phyloP scores from a whole-genome alignment of 148 eudicot genomes.

The Vaccinium myrtillus region DNA sequence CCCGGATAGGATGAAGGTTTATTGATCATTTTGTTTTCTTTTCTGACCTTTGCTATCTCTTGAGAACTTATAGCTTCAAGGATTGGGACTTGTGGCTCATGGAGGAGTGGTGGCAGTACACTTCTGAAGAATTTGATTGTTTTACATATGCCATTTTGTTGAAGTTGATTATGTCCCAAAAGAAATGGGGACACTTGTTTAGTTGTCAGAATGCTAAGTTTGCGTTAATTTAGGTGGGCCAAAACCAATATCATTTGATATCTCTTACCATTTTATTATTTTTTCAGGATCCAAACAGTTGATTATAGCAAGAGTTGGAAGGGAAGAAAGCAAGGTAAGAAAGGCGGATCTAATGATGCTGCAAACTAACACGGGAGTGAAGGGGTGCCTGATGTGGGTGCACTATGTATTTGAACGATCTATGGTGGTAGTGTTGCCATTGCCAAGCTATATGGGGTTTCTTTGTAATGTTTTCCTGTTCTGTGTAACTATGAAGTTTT shows the following conservation, averaged over 20 bases:
- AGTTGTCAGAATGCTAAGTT: background rate
- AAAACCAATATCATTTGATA: background rate
- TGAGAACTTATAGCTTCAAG: background rate
- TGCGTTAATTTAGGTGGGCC: background rate
- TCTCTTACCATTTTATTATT: background rate
- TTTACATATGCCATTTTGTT: background rate
- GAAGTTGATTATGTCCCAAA: background rate
- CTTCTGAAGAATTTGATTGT: background rate
- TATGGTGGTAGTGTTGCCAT: constrained; percentile 26
- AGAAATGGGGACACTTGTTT: background rate
- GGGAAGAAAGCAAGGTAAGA: too few species aligned
- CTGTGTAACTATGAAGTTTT: background rate
- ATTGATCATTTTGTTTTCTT: background rate
- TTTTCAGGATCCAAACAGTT: constrained; percentile 46
- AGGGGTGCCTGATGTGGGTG: constrained; percentile 70
- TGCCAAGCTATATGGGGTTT: constrained; percentile 4
- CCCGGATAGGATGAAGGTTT: background rate
- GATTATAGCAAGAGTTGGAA: too few species aligned
- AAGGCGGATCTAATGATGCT: too few species aligned
- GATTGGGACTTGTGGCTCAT: background rate
- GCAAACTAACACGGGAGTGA: constrained; percentile 32
- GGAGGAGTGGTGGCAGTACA: too few species aligned
- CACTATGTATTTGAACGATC: constrained; percentile 63
- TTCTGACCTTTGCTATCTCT: background rate
- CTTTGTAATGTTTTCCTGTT: background rate